Base-by-base conservation (phyloP, 768 basidiomycete genomes). In the Leccinellum albellum region DNA sequence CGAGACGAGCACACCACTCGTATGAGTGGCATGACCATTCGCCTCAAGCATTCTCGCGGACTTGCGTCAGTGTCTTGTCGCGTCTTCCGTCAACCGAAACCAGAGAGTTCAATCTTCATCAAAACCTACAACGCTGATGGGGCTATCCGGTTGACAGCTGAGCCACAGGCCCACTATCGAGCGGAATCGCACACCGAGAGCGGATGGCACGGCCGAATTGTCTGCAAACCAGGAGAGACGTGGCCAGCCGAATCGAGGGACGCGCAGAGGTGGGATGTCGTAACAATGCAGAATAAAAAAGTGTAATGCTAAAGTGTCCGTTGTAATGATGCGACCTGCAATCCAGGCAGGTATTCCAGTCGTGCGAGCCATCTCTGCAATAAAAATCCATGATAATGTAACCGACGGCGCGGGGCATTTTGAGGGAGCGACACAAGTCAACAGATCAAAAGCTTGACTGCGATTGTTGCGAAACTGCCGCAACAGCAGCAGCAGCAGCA, bases 11-110 rank as follows among this genome's bases (percentile, higher is more conserved):
- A 76, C 77, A 68, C 73, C 69, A 70, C 78, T 75, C 78, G 66
- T 69, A 68, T 69, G 76, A 78, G 76, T 10, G 78, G 72, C 75
- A 75, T 72, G 79, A 75, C 78, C 68, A 51, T 73, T 74, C 77
- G 76, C 76, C 81, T 84, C 81, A 73, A 82, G 80, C 81, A 63
- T 70, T 64, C 65, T 75, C 70, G 72, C 74, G 78, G 85, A 88
- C 87, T 85, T 88, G 87, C 76, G 86, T 85, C 78, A 62, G 74
- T 79, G 81, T 83, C 83, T 78, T 80, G 78, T 79, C 79, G 63
- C 60, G 66, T 70, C 72, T 69, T 71, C 65, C 75, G 74, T 83
- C 84, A 66, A 82, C 75, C 82, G 75, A 63, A 66, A 70, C 79
- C 78, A 72, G 68, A 70, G 69, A 65, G 67, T 77, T 82, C 82